Evolutionary conservation across 768 basidiomycete genomes (phyloP).

Genomic region (Psilocybe azurescens): DNA sequence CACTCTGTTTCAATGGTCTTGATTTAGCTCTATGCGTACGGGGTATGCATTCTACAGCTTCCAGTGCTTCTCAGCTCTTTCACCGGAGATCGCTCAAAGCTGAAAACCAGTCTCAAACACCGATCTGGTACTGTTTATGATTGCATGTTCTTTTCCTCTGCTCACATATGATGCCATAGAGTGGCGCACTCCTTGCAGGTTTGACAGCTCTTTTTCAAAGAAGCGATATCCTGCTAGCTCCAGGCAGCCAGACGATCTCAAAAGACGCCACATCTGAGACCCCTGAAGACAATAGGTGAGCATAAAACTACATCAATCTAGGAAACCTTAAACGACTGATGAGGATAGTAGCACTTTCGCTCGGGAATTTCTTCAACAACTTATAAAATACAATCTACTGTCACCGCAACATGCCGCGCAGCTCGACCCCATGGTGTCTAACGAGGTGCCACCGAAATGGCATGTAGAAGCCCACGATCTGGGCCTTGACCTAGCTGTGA

Average conservation of each 20-base stretch:
- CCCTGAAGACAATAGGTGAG: slow-evolving; percentile 37
- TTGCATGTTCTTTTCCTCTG: neutral
- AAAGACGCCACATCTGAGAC: slow-evolving; percentile 31
- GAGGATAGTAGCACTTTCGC: slow-evolving; percentile 33
- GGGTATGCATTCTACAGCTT: slow-evolving; percentile 44
- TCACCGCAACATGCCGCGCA: slow-evolving; percentile 55
- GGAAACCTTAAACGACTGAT: neutral
- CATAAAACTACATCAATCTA: slow-evolving; percentile 1
- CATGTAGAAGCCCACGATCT: slow-evolving; percentile 63
- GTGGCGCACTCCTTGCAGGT: slow-evolving; percentile 52
- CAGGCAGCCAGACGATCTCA: slow-evolving; percentile 54
- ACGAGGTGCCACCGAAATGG: slow-evolving; percentile 54
- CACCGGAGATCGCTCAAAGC: slow-evolving; percentile 55
- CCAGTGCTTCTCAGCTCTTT: slow-evolving; percentile 64
- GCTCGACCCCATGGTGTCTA: slow-evolving; percentile 55
- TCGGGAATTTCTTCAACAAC: slow-evolving; percentile 60
- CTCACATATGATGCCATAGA: slow-evolving; percentile 34
- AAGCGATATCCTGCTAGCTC: slow-evolving; percentile 54
- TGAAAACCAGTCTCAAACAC: slow-evolving; percentile 53
- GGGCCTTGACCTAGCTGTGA: slow-evolving; percentile 63
- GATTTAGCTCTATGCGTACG: slow-evolving; percentile 29
- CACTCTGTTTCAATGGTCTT: neutral
- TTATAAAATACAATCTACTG: slow-evolving; percentile 58
- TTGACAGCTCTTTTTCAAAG: slow-evolving; percentile 55
- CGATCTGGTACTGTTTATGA: slow-evolving; percentile 58